Evolutionary conservation across 139 green algal genomes (phyloP), one percentile per base, ranked within the genome.

Genomic region (Volvox reticuliferus): DNA sequence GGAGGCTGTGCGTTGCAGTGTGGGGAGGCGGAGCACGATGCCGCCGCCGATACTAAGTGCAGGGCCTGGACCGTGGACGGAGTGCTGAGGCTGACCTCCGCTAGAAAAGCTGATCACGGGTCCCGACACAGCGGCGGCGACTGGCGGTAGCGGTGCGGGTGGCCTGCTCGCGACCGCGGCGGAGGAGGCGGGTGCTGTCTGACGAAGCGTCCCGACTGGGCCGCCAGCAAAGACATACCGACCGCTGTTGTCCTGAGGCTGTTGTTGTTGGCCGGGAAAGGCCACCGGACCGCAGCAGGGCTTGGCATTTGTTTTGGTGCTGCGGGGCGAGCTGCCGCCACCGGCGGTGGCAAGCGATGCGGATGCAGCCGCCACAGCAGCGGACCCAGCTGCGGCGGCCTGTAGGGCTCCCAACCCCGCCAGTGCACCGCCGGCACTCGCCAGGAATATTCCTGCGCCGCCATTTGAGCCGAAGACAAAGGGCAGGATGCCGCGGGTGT

Each of bases 31-130:
- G 20, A 84, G 20, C 50, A 90, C 30, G 12, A 90, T 90, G 86
- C 73, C 86, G 30, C 86, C 86, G 20, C 86, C 86, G 20, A 84
- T 84, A 44, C 73, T 82, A 36, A 67, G 44, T 0, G 37, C 22
- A 20, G 69, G 33, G 18, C 69, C 69, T 9, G 84, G 20, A 30
- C 65, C 73, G 30, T 63, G 50, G 24, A 44, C 50, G 0, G 73
- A 84, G 44, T 90, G 86, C 73, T 90, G 86, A 12, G 86, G 86
- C 73, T 21, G 17, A 32, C 86, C 86, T 17, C 5, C 73, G 30
- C 22, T 28, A n/a, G 73, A 63, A 55, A 84, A 90, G 69, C 44
- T 77, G 50, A 90, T 76, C 20, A 84, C 73, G 28, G 86, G 55
- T 18, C 86, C 86, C 68, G 85, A 82, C 35, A 81, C 68, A 71